Conservation (phyloP, 306 rosid genomes). For the Clitoria ternatea region DNA sequence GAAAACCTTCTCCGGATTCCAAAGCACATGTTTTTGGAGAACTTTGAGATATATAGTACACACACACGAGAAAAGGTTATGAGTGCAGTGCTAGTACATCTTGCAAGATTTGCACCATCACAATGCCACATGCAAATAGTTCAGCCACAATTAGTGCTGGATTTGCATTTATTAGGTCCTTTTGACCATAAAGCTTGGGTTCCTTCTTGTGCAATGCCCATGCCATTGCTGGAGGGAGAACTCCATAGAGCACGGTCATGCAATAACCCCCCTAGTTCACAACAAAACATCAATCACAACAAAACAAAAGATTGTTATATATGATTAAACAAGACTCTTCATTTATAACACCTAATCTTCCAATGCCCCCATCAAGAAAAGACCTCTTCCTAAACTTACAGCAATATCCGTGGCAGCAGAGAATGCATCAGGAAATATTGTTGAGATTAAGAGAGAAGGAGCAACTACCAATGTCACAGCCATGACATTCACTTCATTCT, state of each 20-base stretch:
- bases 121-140: slow-evolving; percentile 52
- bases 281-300: background rate
- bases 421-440: slow-evolving; percentile 56
- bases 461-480: slow-evolving; percentile 57
- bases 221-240: slow-evolving; percentile 84
- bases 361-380: background rate
- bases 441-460: slow-evolving; percentile 56
- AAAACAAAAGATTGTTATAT: background rate
- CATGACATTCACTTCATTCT: slow-evolving; percentile 37
- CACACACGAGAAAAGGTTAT: background rate
- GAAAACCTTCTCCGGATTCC: background rate
- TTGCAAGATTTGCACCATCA: slow-evolving; percentile 55
- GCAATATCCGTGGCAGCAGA: slow-evolving; percentile 71
- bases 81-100: slow-evolving; percentile 37
- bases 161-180: slow-evolving; percentile 38
- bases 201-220: slow-evolving; percentile 50
- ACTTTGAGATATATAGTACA: background rate
- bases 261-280: slow-evolving; percentile 70
- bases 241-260: slow-evolving; percentile 71
- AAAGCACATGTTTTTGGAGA: background rate
- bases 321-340: background rate
- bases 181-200: slow-evolving; percentile 13
- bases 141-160: slow-evolving; percentile 51
- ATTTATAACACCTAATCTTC: background rate
- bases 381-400: slow-evolving; percentile 36